Evolutionary conservation across 2,329 filamentous ascomycete genomes (phyloP), one percentile per base, ranked within the genome.

Genomic region (Ilyonectria sp.): DNA sequence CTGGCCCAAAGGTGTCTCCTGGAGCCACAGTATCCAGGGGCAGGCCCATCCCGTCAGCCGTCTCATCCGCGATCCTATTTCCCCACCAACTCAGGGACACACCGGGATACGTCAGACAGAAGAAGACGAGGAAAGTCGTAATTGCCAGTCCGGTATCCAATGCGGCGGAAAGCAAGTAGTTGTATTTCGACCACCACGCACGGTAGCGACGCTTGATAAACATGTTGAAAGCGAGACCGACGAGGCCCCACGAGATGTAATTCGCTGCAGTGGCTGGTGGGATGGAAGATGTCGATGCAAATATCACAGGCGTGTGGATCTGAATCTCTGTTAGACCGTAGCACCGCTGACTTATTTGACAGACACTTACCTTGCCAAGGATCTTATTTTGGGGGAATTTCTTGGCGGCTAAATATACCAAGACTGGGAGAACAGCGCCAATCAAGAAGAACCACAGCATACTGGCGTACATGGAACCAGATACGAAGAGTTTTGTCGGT

Each of bases 191-290:
- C 89, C 89, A 91, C 89, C 89, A 91, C 0, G 85, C 87, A n/a
- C 81, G 79, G 75, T 81, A 89, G 47, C 82, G 81, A 70, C 84
- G 83, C 35, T 84, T 83, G 67, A 91, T 88, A 58, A 79, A 82
- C 69, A 87, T 85, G 73, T 91, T 89, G 78, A 91, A 91, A 33
- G 90, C 63, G 52, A 86, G 82, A 0, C 89, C 89, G 13, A 88
- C 82, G 17, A 89, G 79, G 3, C 84, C 87, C 89, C 89, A 91
- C 4, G 83, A 79, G 11, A 86, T 85, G 73, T 90, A 91, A 71
- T 84, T 90, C 29, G 90, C 80, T 0, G 87, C 86, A 0, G 89
- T 90, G 0, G 89, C 89, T 0, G 89, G 89, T 1, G 89, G 89
- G 10, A 55, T 61, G 2, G 46, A 53, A 2, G 46, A 44, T 19